Percentiles rank a stretch among this genome's conserved stretches.
Evolutionary conservation across 1,284 basidiomycete species (phyloP).

Genomic region (Mycocalia duriaeana): DNA sequence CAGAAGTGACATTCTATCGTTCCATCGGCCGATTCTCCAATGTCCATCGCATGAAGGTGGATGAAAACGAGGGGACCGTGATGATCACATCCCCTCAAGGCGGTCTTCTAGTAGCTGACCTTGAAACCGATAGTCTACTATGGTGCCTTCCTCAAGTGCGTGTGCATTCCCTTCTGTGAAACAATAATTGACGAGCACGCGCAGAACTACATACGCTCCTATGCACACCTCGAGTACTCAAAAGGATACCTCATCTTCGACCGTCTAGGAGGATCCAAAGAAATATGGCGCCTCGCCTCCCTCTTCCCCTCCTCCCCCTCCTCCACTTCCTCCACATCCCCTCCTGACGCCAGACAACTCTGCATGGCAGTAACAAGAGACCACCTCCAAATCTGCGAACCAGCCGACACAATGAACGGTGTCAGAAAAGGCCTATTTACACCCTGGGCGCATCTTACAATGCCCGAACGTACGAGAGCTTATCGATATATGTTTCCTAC

Average conservation of each 20-base stretch:
- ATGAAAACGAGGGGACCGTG: constrained; percentile 51
- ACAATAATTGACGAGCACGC: not conserved
- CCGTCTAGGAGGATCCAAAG: constrained; percentile 47
- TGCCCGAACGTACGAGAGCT: constrained; percentile 45
- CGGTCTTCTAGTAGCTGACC: constrained; percentile 51
- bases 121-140: constrained; percentile 41
- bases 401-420: too few species aligned
- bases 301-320: constrained; percentile 11
- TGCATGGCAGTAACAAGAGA: too few species aligned
- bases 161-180: constrained; percentile 1
- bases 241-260: constrained; percentile 69
- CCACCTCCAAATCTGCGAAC: too few species aligned
- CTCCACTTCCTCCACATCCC: constrained; percentile 6
- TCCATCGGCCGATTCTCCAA: constrained; percentile 26
- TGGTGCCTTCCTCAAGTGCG: constrained; percentile 53
- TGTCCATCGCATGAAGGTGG: constrained; percentile 72
- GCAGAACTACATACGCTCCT: constrained; percentile 48
- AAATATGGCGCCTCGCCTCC: constrained; percentile 56
- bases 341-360: not conserved
- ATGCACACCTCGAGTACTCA: constrained; percentile 72
- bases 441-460: constrained; percentile 47
- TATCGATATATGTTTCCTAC: constrained; percentile 68
- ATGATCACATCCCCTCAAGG: constrained; percentile 52
- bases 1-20: constrained; percentile 25
- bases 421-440: constrained; percentile 41